Percentiles rank a stretch among this genome's conserved stretches.
Evolutionary conservation across 164 flowering plant species (phyloP).

Genomic region (grape (Vitis vinifera)): DNA sequence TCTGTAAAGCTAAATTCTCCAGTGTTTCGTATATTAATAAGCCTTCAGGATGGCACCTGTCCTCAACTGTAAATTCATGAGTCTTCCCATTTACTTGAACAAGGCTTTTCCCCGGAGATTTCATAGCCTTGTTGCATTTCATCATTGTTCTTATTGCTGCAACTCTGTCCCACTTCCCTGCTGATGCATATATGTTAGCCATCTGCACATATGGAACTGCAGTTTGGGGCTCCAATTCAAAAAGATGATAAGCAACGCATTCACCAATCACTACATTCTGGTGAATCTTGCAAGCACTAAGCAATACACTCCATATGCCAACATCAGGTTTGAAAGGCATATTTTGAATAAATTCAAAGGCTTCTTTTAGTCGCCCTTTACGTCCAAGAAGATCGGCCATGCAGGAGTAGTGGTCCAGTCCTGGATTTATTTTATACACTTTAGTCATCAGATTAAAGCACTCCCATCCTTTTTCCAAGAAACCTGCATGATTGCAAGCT

Average conservation of each 20-base stretch:
- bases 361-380: slow-evolving; percentile 54
- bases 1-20: slow-evolving; percentile 39
- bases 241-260: slow-evolving; percentile 38
- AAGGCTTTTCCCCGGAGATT: slow-evolving; percentile 51
- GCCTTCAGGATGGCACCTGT: slow-evolving; percentile 40
- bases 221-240: slow-evolving; percentile 43
- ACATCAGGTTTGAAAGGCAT: slow-evolving; percentile 64
- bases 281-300: slow-evolving; percentile 60
- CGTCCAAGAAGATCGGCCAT: slow-evolving; percentile 67
- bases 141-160: slow-evolving; percentile 43
- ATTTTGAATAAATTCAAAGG: slow-evolving; percentile 40
- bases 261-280: slow-evolving; percentile 40
- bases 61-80: slow-evolving; percentile 53
- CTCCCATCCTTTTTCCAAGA: slow-evolving; percentile 55
- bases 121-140: slow-evolving; percentile 46
- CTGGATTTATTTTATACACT: slow-evolving; percentile 38
- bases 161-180: slow-evolving; percentile 52
- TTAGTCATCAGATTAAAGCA: slow-evolving; percentile 45
- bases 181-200: slow-evolving; percentile 66
- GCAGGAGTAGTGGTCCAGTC: slow-evolving; percentile 59
- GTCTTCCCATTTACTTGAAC: slow-evolving; percentile 42
- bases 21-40: slow-evolving; percentile 31
- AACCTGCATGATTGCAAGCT: slow-evolving; percentile 65
- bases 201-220: slow-evolving; percentile 63
- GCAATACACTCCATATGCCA: slow-evolving; percentile 61